Evolutionary conservation across 2,329 filamentous ascomycete species (phyloP).

Genomic region (Colletotrichum tropicicola): DNA sequence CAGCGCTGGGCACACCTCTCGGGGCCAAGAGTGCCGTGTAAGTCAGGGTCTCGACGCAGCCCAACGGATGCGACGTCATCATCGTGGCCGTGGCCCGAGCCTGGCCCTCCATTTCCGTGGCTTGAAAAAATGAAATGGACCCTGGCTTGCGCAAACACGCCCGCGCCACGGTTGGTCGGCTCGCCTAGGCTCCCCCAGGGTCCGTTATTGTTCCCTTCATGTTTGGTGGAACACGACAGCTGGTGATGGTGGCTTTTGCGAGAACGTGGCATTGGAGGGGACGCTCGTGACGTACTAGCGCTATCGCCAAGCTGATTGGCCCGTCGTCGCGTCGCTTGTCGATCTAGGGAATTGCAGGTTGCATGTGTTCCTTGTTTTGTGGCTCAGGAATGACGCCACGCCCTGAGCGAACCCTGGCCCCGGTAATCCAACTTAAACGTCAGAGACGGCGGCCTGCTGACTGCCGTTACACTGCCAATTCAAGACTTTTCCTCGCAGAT

Average conservation of each 20-base stretch:
- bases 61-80: conserved; percentile 26
- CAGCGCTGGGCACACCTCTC: conserved; percentile 5
- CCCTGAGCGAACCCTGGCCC: conserved; percentile 11
- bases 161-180: conserved; percentile 21
- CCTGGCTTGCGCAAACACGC: conserved; percentile 17
- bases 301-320: conserved; percentile 21
- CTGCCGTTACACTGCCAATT: conserved; percentile 12
- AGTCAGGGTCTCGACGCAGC: conserved; percentile 21
- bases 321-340: conserved; percentile 4
- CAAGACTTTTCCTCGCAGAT: neutral
- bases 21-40: conserved; percentile 23
- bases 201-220: too few species aligned
- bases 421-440: conserved; percentile 21
- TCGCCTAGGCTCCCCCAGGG: neutral
- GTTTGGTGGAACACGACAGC: neutral
- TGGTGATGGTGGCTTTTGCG: conserved; percentile 20
- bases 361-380: conserved; percentile 28
- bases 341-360: conserved; percentile 25
- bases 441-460: conserved; percentile 13
- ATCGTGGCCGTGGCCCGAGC: conserved; percentile 6
- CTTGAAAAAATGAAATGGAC: conserved; percentile 10
- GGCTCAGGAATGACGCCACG: conserved; percentile 27
- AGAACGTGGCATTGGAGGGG: neutral
- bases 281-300: conserved; percentile 15
- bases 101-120: neutral